Evolutionary conservation across 2,329 filamentous ascomycete genomes (phyloP).

Genomic region (Cordyceps militaris): DNA sequence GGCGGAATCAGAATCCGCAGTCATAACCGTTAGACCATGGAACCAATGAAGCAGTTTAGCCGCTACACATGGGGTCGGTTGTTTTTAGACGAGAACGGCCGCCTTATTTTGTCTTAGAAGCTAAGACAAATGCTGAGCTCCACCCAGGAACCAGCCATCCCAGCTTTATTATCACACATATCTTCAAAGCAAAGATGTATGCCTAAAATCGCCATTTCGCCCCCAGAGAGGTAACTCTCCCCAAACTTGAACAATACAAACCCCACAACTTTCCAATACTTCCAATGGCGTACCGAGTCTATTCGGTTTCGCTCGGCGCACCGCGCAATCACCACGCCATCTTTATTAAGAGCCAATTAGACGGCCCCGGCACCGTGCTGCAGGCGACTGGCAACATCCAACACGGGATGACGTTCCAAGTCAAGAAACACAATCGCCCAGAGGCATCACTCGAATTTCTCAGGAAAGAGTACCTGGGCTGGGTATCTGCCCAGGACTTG

Average conservation of each 20-base stretch:
- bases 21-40: conserved; percentile 15
- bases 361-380: conserved; percentile 13
- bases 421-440: conserved; percentile 15
- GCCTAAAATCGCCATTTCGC: neutral
- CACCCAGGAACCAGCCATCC: neutral
- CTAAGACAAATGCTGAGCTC: neutral
- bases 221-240: neutral
- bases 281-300: neutral
- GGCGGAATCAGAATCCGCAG: conserved; percentile 15
- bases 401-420: conserved; percentile 22
- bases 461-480: conserved; percentile 16
- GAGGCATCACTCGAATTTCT: conserved; percentile 17
- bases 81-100: neutral
- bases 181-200: neutral
- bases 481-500: conserved; percentile 17
- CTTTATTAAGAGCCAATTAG: conserved; percentile 18
- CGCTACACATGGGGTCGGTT: conserved; percentile 21
- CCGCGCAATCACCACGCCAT: conserved; percentile 22
- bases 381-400: conserved; percentile 27
- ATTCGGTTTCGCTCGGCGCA: conserved; percentile 8
- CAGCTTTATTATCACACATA: neutral
- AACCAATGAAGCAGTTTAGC: conserved; percentile 19
- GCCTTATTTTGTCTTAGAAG: neutral
- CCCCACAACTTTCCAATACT: neutral
- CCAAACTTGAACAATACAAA: neutral